A percentile compares a stretch with the other conserved stretches of the same genome.
Conservation (phyloP, 805 yeast genomes). For the Deakozyma indianensis region DNA sequence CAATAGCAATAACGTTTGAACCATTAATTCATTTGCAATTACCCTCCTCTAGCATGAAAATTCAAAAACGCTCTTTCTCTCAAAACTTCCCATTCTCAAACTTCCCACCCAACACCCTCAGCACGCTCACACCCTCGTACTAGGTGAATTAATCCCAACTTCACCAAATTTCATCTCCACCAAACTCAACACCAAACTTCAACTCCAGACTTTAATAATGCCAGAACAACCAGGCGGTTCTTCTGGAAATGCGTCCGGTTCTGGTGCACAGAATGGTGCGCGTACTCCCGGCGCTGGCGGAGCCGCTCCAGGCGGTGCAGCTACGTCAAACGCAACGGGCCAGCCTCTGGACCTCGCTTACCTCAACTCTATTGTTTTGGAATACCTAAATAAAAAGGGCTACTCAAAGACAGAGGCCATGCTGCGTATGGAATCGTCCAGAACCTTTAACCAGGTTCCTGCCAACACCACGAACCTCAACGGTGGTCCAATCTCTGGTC, state of each 20-base stretch:
- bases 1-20: too few relatives aligned
- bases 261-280: background rate
- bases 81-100: too few relatives aligned
- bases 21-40: too few relatives aligned
- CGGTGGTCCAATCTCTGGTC: slow-evolving; percentile 6
- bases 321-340: slow-evolving; percentile 3
- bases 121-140: too few relatives aligned
- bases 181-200: too few relatives aligned
- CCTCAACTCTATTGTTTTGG: slow-evolving; percentile 80
- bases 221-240: too few relatives aligned
- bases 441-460: slow-evolving; percentile 17
- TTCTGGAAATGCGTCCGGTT: background rate
- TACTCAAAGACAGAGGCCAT: slow-evolving; percentile 89
- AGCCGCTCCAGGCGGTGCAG: slow-evolving; percentile 10
- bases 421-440: slow-evolving; percentile 60
- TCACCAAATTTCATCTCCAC: too few relatives aligned
- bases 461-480: background rate
- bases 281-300: slow-evolving; percentile 9
- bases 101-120: too few relatives aligned
- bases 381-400: slow-evolving; percentile 85
- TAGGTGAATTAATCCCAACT: too few relatives aligned
- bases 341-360: slow-evolving; percentile 51
- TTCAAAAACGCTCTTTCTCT: too few relatives aligned
- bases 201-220: too few relatives aligned
- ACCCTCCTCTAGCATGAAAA: too few relatives aligned